Evolutionary conservation across 495 filamentous ascomycete genomes (phyloP), one percentile per base, ranked within the genome.

Genomic region (Thermothielavioides terrestris): DNA sequence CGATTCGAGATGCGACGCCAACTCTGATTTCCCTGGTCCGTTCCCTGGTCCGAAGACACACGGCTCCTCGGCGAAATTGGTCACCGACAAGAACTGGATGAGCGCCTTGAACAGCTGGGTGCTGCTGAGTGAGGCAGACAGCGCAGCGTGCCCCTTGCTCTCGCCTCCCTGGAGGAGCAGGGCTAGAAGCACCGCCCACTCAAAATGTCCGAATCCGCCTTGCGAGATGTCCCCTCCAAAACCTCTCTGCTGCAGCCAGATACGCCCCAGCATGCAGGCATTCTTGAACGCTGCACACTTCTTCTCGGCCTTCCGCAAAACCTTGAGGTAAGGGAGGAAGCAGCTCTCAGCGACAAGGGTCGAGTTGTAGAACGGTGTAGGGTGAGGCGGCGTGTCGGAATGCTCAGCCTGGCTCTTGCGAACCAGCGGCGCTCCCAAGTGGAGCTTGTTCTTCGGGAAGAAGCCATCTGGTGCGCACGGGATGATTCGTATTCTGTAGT

Each of bases 21-120:
- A 8, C 35, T 69, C 62, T 22, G 46, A 4, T 2, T 40, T 42
- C 6, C 47, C 57, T 20, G 54, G n/a, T 5, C 71, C 69, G 26
- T 40, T 42, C 6, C 47, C 57, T 20, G 54, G n/a, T 5, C 71
- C 69, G 26, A 88, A 73, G 9, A 81, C 44, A 25, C 85, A 66
- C 2, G 86, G 81, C 31, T 79, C 80, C 32, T 72, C 78, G 20
- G 67, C 63, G 27, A 97, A 62, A 59, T 95, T 81, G 22, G 73
- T 81, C 6, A 75, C 72, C 8, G 86, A 78, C 15, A 98, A 67
- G 59, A 88, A 94, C 64, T 96, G 89, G 36, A 98, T 59, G 5
- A 81, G 81, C 1, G 84, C 89, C 63, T 94, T 97, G 74, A 98
- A 95, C 49, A 97, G 78, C 65, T 98, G 91, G 37, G 92, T 92